Base-by-base conservation (phyloP, 2,329 filamentous ascomycete species). In the Phyllosticta capitalensis region DNA sequence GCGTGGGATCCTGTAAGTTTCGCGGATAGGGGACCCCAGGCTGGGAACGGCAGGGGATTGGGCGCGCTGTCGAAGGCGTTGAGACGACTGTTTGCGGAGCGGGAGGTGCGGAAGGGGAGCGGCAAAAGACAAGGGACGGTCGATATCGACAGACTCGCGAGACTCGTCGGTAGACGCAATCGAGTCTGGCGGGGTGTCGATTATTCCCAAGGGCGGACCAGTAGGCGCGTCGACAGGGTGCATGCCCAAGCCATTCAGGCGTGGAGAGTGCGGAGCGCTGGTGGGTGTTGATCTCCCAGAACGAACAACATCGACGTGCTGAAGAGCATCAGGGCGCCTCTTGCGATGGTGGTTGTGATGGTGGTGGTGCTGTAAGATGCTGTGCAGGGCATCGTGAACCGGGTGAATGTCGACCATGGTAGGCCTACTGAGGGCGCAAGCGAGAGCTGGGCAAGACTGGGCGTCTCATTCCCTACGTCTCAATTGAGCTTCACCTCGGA, bases 41-140 rank as follows among this genome's bases (percentile, higher is more conserved):
- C 38, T 49, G 48, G 58, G 58, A 17, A 4, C 38, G 38, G 38
- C 38, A 12, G 38, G 17, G 50, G 67, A 60, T 21, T 50, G 54
- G 49, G 58, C 58, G 52, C 58, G 26, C 38, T 60, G 58, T 9
- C 64, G 61, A 57, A 72, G 62, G 26, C 66, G 65, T 49, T 69
- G 64, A 30, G 72, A 66, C 9, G 71, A 72, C 20, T 68, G 67
- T 62, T 72, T 72, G 50, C 71, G 65, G 45, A 74, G 66, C 33
- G 71, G 72, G 10, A 74, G 64, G 62, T 74, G 69, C 45, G 71
- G 70, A 60, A 68, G 65, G 9, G 70, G 69, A 30, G 58, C 24
- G 20, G 58, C 58, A n/a, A 59, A 52, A 21, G 54, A 19, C 28
- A 54, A 50, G 45, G 58, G 58, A n/a, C 58, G 58, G 45, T 60